Evolutionary conservation across 2,329 filamentous ascomycete genomes (phyloP), one percentile per base, ranked within the genome.

Genomic region (Penicillium sp.): DNA sequence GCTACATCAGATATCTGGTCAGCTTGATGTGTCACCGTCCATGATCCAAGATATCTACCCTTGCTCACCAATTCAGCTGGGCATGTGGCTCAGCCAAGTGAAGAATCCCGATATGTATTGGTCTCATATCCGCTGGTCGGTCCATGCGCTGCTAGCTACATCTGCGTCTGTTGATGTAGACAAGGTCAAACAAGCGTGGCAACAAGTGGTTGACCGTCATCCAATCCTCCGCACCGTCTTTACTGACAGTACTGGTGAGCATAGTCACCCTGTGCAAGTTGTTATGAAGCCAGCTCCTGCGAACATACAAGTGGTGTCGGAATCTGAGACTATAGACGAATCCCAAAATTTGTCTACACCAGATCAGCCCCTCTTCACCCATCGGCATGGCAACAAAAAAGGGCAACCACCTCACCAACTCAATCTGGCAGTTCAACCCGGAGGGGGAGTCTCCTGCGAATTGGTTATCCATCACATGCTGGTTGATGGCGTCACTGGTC

Each of bases 31-130:
- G 6, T 40, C 43, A 5, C 28, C 28, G 7, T 35, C 43, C 2
- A 29, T 43, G 1, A 50, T 59, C 28, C 47, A 56, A 17, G 50
- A 56, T 46, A 56, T 58, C 5, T 58, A 43, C 29, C 56, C 50
- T 22, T 57, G 52, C 46, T 53, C 44, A 1, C 48, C 51, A 9
- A 48, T 54, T 24, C 57, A 59, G 33, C 46, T 49, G 1, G 56
- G 51, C 2, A 55, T 58, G 40, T 49, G 52, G 49, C 24, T 58
- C n/a, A 51, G 54, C 42, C 53, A 56, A 15, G 17, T 43, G 7
- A 54, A 45, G 21, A 44, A 42, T 26, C 34, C 48, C 2, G 35
- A 49, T 4, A 22, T 47, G 10, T 56, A 56, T 15, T 52, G 49
- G 46, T 52, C 49, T 1, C 35, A 35, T 17, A 43, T 53, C 2